Conservation (phyloP, 2,329 filamentous ascomycete genomes). For the Fusarium sp. region DNA sequence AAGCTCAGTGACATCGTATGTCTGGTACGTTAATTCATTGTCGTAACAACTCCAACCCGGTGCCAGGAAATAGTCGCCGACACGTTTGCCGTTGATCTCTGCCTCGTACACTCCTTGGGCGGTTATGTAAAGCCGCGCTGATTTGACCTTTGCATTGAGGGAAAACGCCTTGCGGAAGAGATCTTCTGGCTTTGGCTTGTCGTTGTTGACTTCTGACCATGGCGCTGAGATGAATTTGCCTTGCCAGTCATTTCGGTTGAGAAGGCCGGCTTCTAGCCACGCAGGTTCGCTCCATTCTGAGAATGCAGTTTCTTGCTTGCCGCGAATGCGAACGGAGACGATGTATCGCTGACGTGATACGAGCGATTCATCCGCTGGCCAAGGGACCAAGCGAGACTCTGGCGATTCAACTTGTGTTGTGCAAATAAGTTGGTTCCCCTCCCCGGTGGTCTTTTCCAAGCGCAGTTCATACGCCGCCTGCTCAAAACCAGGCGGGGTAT, state of each 20-base stretch:
- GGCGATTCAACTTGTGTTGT: conserved; percentile 1
- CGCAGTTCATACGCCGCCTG: conserved; percentile 36
- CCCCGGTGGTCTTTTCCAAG: background rate
- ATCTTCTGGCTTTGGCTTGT: conserved; percentile 38
- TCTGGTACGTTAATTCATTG: conserved; percentile 63
- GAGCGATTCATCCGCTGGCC: conserved; percentile 19
- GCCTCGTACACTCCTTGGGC: conserved; percentile 61
- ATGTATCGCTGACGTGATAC: conserved; percentile 29
- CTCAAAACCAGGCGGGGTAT: conserved; percentile 29
- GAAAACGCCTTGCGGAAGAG: conserved; percentile 36
- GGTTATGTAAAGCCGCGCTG: conserved; percentile 59
- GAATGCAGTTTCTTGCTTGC: conserved; percentile 3
- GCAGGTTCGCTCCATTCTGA: conserved; percentile 33
- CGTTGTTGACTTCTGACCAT: conserved; percentile 25
- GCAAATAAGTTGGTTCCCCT: background rate
- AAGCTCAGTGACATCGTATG: conserved; percentile 63
- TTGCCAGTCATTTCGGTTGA: conserved; percentile 29
- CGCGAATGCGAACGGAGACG: conserved; percentile 17
- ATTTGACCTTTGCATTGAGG: background rate
- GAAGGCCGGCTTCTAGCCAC: conserved; percentile 29
- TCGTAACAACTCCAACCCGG: conserved; percentile 67
- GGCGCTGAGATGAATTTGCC: conserved; percentile 36
- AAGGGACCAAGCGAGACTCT: conserved; percentile 24
- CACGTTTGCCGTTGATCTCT: conserved; percentile 57
- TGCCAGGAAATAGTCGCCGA: conserved; percentile 59